phyloP scores from a whole-genome alignment of 164 flowering plant species.

The Vitis amurensis region DNA sequence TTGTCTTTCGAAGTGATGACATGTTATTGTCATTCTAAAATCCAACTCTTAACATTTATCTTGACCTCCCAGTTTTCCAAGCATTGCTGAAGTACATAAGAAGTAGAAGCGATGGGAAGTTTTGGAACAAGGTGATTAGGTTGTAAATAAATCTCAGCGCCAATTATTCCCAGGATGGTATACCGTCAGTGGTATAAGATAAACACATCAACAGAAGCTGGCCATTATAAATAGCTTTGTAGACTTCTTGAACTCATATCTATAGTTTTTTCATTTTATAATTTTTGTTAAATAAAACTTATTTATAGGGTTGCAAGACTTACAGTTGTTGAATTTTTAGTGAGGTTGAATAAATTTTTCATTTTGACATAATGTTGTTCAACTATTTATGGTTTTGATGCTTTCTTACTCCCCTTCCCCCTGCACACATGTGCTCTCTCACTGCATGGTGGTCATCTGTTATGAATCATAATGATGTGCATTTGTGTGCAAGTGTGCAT shows the following conservation, averaged over 20 bases:
- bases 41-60: constrained; percentile 15
- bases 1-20: neutral
- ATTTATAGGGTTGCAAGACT: neutral
- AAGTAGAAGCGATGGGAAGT: constrained; percentile 19
- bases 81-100: constrained; percentile 13
- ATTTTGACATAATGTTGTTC: neutral
- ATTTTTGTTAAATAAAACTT: constrained; percentile 21
- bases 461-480: too few relatives aligned
- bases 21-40: constrained; percentile 6
- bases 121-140: constrained; percentile 28
- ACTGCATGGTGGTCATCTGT: neutral
- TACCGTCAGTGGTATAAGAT: constrained; percentile 18
- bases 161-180: constrained; percentile 20
- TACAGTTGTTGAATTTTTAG: neutral
- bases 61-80: constrained; percentile 13
- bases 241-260: constrained; percentile 11
- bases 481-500: too few relatives aligned
- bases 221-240: constrained; percentile 11
- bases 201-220: constrained; percentile 15
- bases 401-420: too few relatives aligned
- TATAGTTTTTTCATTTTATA: constrained; percentile 13
- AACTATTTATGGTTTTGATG: neutral
- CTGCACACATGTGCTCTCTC: too few relatives aligned
- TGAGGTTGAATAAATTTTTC: constrained; percentile 1
- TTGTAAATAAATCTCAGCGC: constrained; percentile 34